Percentiles rank a stretch among this genome's conserved stretches.
Evolutionary conservation across 306 rosid species (phyloP).

Genomic region (Vachellia pachyceras): DNA sequence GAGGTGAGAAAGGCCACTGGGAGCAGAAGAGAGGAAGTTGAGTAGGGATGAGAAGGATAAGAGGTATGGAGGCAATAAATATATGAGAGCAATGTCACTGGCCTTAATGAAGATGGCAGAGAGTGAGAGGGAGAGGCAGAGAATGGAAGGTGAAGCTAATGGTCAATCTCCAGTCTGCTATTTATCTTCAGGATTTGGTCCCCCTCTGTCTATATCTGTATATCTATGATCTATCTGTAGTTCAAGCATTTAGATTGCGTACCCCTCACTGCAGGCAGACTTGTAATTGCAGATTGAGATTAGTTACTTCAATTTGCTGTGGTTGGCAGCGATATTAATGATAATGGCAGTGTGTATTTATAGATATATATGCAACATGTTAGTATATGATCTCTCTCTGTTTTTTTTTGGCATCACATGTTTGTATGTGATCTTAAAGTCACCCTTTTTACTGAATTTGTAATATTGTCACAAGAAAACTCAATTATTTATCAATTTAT

Average conservation of each 20-base stretch:
- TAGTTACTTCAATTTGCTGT: background rate
- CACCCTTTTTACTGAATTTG: background rate
- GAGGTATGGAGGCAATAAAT: no score
- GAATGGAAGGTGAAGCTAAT: constrained; percentile 53
- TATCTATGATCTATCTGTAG: background rate
- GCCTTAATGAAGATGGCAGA: background rate
- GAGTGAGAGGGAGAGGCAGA: background rate
- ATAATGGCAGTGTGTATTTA: background rate
- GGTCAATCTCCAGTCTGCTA: constrained; percentile 29
- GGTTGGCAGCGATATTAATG: background rate
- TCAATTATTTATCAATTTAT: background rate
- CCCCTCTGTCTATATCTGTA: background rate
- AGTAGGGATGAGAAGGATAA: constrained; percentile 10
- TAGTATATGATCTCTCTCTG: no score
- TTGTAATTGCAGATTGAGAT: background rate
- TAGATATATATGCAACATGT: background rate
- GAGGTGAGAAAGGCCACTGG: constrained; percentile 2
- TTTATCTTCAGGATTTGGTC: constrained; percentile 20
- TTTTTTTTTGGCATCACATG: no score
- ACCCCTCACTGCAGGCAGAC: background rate
- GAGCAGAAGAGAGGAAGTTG: background rate
- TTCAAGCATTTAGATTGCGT: constrained; percentile 19
- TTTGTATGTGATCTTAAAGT: background rate
- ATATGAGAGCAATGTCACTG: background rate
- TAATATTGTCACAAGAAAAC: background rate